phyloP scores from a whole-genome alignment of 2,329 filamentous ascomycete species.

The Aspergillus candidus region DNA sequence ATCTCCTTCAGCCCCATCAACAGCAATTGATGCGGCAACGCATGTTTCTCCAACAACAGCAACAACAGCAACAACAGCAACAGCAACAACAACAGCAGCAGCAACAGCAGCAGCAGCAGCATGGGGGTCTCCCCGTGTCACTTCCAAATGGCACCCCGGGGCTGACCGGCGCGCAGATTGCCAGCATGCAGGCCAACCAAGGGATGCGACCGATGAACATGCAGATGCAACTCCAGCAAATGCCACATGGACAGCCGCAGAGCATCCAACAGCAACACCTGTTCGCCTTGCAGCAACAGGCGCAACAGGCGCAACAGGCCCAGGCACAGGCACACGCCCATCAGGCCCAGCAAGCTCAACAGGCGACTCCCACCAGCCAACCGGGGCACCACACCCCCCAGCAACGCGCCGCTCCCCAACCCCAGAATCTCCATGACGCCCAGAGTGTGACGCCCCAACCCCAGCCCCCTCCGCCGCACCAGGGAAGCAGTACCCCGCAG shows the following conservation, averaged over 20 bases:
- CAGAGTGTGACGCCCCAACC: constrained; percentile 40
- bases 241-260: constrained; percentile 37
- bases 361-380: constrained; percentile 26
- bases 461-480: constrained; percentile 36
- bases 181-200: constrained; percentile 39
- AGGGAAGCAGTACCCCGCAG: constrained; percentile 35
- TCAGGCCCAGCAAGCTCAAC: constrained; percentile 28
- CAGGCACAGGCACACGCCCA: constrained; percentile 23
- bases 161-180: constrained; percentile 38
- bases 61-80: neutral
- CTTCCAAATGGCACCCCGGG: constrained; percentile 38
- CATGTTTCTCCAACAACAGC: constrained; percentile 20
- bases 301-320: constrained; percentile 24
- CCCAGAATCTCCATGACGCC: constrained; percentile 38
- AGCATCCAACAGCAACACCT: constrained; percentile 40
- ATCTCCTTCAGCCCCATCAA: constrained; percentile 42
- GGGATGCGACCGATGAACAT: constrained; percentile 35
- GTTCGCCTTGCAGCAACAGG: constrained; percentile 31
- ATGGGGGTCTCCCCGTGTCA: constrained; percentile 33
- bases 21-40: constrained; percentile 2
- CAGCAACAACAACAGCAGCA: constrained; percentile 23
- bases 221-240: constrained; percentile 37
- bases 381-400: constrained; percentile 37
- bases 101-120: constrained; percentile 31
- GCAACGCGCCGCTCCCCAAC: constrained; percentile 36